phyloP scores from a whole-genome alignment of 257 asterid species.

The Forsythia suspensa region DNA sequence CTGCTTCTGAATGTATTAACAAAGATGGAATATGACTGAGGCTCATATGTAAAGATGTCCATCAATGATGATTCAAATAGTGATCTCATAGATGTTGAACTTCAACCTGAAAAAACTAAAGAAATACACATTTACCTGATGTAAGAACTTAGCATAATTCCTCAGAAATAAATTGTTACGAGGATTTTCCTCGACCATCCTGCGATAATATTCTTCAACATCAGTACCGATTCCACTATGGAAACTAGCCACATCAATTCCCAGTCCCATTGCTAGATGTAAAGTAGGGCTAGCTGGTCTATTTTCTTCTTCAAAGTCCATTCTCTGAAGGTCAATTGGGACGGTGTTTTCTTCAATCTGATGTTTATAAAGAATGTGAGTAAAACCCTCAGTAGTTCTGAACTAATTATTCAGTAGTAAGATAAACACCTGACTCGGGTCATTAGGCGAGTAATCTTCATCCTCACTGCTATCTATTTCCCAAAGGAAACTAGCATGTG shows the following conservation, averaged over 20 bases:
- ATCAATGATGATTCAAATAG: not conserved
- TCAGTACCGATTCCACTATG: constrained; percentile 13
- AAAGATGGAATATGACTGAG: not conserved
- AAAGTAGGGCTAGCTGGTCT: constrained; percentile 65
- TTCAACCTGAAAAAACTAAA: not conserved
- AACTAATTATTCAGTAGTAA: constrained; percentile 5
- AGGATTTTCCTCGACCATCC: constrained; percentile 72
- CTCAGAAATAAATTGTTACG: constrained; percentile 47
- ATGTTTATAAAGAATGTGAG: not conserved
- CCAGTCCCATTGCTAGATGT: constrained; percentile 79
- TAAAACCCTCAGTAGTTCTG: not conserved
- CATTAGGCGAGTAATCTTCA: constrained; percentile 35
- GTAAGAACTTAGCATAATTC: constrained; percentile 59
- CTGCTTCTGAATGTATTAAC: not conserved
- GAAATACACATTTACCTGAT: constrained; percentile 44
- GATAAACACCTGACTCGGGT: constrained; percentile 39
- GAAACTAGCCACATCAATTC: constrained; percentile 39
- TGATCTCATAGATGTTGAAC: not conserved
- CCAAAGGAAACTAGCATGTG: constrained; percentile 84
- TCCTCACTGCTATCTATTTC: constrained; percentile 51
- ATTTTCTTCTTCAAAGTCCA: constrained; percentile 35
- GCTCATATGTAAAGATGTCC: not conserved
- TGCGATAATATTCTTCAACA: constrained; percentile 50
- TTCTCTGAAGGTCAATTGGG: constrained; percentile 18
- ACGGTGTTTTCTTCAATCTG: constrained; percentile 42